Evolutionary conservation across 2,329 filamentous ascomycete species (phyloP).

Genomic region (Penicillium crustosum): DNA sequence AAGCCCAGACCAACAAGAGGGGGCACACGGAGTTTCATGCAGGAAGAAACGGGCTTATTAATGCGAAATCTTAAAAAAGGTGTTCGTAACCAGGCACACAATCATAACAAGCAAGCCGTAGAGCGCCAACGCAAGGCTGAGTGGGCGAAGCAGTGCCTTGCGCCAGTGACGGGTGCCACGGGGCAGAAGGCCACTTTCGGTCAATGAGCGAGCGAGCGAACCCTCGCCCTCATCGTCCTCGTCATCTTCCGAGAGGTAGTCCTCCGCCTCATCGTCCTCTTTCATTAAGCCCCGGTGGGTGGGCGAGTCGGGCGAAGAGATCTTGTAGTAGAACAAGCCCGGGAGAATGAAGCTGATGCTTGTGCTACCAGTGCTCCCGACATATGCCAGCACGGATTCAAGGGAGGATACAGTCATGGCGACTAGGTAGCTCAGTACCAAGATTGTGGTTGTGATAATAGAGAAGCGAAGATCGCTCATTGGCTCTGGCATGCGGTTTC

Average conservation of each 20-base stretch:
- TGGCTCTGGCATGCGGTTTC: slow-evolving; percentile 51
- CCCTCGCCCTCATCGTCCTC: slow-evolving; percentile 36
- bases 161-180: slow-evolving; percentile 65
- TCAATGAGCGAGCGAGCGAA: slow-evolving; percentile 47
- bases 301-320: slow-evolving; percentile 81
- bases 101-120: slow-evolving; percentile 90
- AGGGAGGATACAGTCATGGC: slow-evolving; percentile 89
- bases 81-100: slow-evolving; percentile 81
- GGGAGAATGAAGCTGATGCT: slow-evolving; percentile 97
- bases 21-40: neutral
- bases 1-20: neutral
- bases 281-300: slow-evolving; percentile 86
- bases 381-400: slow-evolving; percentile 89
- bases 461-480: slow-evolving; percentile 91
- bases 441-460: slow-evolving; percentile 79
- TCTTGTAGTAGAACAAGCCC: slow-evolving; percentile 97
- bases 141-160: slow-evolving; percentile 64
- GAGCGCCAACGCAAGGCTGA: slow-evolving; percentile 72
- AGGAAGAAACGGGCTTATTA: slow-evolving; percentile 35
- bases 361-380: slow-evolving; percentile 90
- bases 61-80: slow-evolving; percentile 70
- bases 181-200: slow-evolving; percentile 58
- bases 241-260: slow-evolving; percentile 50
- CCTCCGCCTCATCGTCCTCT: slow-evolving; percentile 74
- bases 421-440: slow-evolving; percentile 79